Evolutionary conservation across 148 eudicot species (phyloP).

Genomic region (Pouteria glomerata): DNA sequence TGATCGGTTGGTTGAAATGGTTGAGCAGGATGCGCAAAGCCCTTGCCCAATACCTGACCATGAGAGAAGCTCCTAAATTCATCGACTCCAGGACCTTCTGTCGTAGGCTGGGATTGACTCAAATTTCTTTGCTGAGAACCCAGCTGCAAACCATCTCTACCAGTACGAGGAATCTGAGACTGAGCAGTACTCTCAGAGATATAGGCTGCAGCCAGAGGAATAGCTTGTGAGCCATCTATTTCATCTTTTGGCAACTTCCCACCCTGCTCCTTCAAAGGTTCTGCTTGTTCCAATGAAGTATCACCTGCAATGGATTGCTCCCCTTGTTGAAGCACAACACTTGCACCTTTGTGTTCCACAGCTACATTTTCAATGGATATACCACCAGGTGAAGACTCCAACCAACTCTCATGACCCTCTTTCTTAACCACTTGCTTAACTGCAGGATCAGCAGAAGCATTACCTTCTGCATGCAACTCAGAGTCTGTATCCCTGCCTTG

Average conservation of each 20-base stretch:
- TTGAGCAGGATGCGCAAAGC: slow-evolving; percentile 21
- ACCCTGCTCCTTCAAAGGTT: background rate
- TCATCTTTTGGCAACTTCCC: slow-evolving; percentile 15
- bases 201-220: slow-evolving; percentile 19
- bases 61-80: slow-evolving; percentile 7
- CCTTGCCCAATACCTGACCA: slow-evolving; percentile 11
- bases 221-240: slow-evolving; percentile 11
- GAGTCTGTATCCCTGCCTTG: slow-evolving; percentile 22
- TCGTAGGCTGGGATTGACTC: slow-evolving; percentile 22
- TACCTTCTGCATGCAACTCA: slow-evolving; percentile 24
- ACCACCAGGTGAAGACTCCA: slow-evolving; percentile 25
- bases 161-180: background rate
- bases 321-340: slow-evolving; percentile 17
- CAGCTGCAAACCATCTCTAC: slow-evolving; percentile 12
- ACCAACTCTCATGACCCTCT: slow-evolving; percentile 19
- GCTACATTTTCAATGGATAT: slow-evolving; percentile 18
- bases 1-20: slow-evolving; percentile 26
- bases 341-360: slow-evolving; percentile 18
- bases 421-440: slow-evolving; percentile 28
- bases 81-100: slow-evolving; percentile 24
- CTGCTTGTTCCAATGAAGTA: slow-evolving; percentile 3
- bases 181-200: slow-evolving; percentile 2
- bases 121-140: slow-evolving; percentile 11
- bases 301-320: slow-evolving; percentile 15
- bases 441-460: slow-evolving; percentile 24